Evolutionary conservation across 2,329 filamentous ascomycete genomes (phyloP).

Genomic region (Fonsecaea pedrosoi): DNA sequence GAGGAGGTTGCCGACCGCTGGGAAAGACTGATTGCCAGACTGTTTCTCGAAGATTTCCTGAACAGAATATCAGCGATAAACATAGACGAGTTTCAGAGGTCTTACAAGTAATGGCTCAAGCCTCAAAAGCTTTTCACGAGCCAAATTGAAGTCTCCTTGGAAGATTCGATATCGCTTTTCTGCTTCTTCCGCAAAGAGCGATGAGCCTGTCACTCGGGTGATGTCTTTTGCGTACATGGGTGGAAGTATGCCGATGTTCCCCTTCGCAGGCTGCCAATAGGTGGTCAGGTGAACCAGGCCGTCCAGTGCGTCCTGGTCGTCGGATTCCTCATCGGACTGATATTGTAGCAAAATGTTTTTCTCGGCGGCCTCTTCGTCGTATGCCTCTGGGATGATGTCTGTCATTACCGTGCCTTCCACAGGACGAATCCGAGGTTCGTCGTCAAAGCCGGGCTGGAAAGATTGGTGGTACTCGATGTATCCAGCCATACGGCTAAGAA

Average conservation of each 20-base stretch:
- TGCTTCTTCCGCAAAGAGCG: slow-evolving; percentile 33
- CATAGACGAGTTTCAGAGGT: background rate
- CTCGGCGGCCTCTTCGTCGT: slow-evolving; percentile 1
- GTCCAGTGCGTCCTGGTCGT: slow-evolving; percentile 30
- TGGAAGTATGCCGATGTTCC: slow-evolving; percentile 36
- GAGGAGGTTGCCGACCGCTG: slow-evolving; percentile 28
- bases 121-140: slow-evolving; percentile 35
- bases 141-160: slow-evolving; percentile 33
- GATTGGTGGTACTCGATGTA: slow-evolving; percentile 31
- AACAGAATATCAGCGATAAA: slow-evolving; percentile 8
- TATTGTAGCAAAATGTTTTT: slow-evolving; percentile 28
- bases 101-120: slow-evolving; percentile 38
- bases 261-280: slow-evolving; percentile 36
- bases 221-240: slow-evolving; percentile 35
- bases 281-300: slow-evolving; percentile 29
- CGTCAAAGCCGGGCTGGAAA: slow-evolving; percentile 22
- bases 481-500: slow-evolving; percentile 28
- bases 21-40: slow-evolving; percentile 15
- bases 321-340: slow-evolving; percentile 32
- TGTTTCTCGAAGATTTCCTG: slow-evolving; percentile 32
- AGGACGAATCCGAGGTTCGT: slow-evolving; percentile 30
- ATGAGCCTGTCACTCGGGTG: slow-evolving; percentile 30
- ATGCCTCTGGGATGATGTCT: slow-evolving; percentile 26
- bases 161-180: slow-evolving; percentile 35
- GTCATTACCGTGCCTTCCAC: slow-evolving; percentile 29